Conservation (phyloP, 495 filamentous ascomycete genomes). For the Penicillium bialowiezense region DNA sequence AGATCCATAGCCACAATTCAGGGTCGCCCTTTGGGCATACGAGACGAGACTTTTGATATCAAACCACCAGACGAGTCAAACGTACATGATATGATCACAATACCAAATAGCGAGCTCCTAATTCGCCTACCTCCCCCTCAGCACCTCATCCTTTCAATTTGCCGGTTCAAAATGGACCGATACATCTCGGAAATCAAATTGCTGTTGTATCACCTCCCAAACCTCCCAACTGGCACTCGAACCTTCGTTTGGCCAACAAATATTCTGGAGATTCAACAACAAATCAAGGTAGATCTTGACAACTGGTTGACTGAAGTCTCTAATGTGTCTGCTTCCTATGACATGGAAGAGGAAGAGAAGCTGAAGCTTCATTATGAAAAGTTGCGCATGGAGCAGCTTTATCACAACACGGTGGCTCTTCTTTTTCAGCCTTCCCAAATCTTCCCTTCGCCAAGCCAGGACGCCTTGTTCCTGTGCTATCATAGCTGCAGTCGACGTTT, state of each 20-base stretch:
- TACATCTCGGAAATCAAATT: constrained; percentile 28
- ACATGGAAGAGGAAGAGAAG: constrained; percentile 7
- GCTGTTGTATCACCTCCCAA: constrained; percentile 22
- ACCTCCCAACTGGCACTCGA: background rate
- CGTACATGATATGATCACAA: no score
- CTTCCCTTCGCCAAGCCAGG: constrained; percentile 14
- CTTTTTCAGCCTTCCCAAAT: constrained; percentile 24
- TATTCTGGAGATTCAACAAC: constrained; percentile 6
- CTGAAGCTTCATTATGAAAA: constrained; percentile 7
- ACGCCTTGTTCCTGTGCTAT: constrained; percentile 17
- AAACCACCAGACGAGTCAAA: no score
- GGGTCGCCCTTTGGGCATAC: constrained; percentile 27
- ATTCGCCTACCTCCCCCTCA: constrained; percentile 7
- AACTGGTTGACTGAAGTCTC: constrained; percentile 10
- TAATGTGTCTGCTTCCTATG: background rate
- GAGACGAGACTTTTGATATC: constrained; percentile 25
- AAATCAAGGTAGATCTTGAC: constrained; percentile 18
- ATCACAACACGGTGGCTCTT: constrained; percentile 16
- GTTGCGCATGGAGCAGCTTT: constrained; percentile 15
- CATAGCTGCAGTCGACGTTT: constrained; percentile 16
- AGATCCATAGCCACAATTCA: constrained; percentile 26
- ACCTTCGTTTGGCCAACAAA: constrained; percentile 18
- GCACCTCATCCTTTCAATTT: constrained; percentile 12
- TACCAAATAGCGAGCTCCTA: no score
- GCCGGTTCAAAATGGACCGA: constrained; percentile 16